Base-by-base conservation (phyloP, 108 stramenopile species). In the Nitzschia sp. region DNA sequence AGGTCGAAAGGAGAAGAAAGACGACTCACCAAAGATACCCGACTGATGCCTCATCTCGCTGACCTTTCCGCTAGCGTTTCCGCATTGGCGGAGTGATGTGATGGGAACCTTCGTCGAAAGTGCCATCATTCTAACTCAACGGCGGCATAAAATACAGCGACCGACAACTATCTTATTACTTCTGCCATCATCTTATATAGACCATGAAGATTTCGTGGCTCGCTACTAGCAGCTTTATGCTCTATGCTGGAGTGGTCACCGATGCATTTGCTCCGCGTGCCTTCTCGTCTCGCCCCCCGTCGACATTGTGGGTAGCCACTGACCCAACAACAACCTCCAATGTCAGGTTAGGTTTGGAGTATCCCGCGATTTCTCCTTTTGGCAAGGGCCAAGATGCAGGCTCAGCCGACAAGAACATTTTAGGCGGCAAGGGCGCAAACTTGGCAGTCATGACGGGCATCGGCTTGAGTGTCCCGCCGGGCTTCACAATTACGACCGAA, bases 401-500 rank as follows among this genome's bases (percentile, higher is more conserved):
- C 30, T 60, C 68, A 8, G 15, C 62, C 15, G n/a, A 34, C 24
- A 62, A 64, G 30, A 47, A 74, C 23, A 70, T 90, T 29, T 71
- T 91, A 58, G 90, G 90, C 2, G 90, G 90, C 18, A 91, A 91
- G 49, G 90, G 90, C 2, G 83, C 85, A 30, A 86, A 86, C 54
- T 74, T 92, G 49, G 81, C 81, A 27, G 88, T 83, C 51, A 92
- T 92, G 90, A 70, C 82, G 34, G 42, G 63, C 21, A 69, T 92
- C n/a, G 87, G 86, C 18, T 75, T 92, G 21, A 72, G 76, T 21
- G 91, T 92, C n/a, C 91, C 91, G 27, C 91, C 91, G 24, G 91
- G 88, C 0, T 92, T 92, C 66, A 85, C 87, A 59, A 59, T 92
- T 33, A 83, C 87, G 15, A 87, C 87, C 15, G 82, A 80, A 59